Evolutionary conservation across 345 rosid species (phyloP).

Genomic region (Arabis hirsuta): DNA sequence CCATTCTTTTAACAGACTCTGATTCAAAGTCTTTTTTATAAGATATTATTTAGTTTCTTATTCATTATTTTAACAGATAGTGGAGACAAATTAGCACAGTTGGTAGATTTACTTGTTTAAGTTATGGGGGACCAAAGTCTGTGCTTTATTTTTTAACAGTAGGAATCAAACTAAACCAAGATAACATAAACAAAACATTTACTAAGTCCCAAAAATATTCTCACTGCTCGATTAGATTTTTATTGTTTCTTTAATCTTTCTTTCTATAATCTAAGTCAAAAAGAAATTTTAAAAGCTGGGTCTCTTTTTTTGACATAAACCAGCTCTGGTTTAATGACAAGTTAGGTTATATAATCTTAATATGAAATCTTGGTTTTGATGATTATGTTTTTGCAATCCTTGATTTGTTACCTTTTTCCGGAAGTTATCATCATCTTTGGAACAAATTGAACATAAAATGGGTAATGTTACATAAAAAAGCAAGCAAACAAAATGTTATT

Average conservation of each 20-base stretch:
- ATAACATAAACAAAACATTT: constrained; percentile 44
- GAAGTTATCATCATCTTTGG: neutral
- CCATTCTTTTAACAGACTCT: neutral
- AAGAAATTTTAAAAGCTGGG: constrained; percentile 14
- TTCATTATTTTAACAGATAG: constrained; percentile 24
- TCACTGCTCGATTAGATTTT: constrained; percentile 74
- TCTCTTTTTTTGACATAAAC: neutral
- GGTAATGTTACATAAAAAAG: neutral
- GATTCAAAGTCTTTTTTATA: neutral
- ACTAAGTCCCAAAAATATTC: constrained; percentile 64
- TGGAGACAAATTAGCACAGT: constrained; percentile 43
- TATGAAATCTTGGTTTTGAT: neutral
- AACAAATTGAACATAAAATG: constrained; percentile 4
- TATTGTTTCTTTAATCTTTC: constrained; percentile 31
- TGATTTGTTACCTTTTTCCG: constrained; percentile 4
- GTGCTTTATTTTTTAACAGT: constrained; percentile 2
- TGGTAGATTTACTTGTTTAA: constrained; percentile 47
- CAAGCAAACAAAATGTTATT: constrained; percentile 8
- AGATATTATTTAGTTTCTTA: neutral
- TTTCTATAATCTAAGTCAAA: constrained; percentile 23
- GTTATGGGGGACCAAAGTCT: constrained; percentile 43
- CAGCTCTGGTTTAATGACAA: constrained; percentile 25
- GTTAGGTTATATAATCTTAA: constrained; percentile 21
- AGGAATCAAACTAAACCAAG: constrained; percentile 32
- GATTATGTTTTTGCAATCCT: neutral